These are phyloP conservation scores for Spinellus fusiger DNA, from an alignment of 192 early-diverging fungal genomes.

Conservation along the genomic window DNA sequence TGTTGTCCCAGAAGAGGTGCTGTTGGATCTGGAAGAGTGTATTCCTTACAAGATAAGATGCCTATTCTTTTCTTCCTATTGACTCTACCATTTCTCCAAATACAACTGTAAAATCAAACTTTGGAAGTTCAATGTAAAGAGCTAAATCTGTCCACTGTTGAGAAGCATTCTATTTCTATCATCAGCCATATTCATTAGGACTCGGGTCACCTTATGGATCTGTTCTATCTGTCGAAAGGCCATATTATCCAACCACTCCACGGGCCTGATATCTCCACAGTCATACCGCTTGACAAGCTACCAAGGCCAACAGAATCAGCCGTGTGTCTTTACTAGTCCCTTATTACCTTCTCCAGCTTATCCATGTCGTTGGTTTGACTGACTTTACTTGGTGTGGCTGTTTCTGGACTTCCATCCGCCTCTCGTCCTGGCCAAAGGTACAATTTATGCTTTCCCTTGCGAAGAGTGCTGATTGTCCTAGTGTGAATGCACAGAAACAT, in stretches of 20 bases:
- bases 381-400: constrained; percentile 52
- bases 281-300: constrained; percentile 78
- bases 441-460: constrained; percentile 80
- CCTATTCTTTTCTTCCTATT: not conserved
- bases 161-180: constrained; percentile 9
- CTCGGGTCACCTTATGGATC: constrained; percentile 56
- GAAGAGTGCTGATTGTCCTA: no score
- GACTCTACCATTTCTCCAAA: constrained; percentile 74
- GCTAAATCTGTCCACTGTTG: constrained; percentile 55
- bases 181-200: not conserved
- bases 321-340: constrained; percentile 1
- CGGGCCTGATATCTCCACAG: constrained; percentile 74
- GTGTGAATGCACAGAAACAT: no score
- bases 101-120: constrained; percentile 96
- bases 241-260: constrained; percentile 92
- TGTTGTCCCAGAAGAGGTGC: constrained; percentile 7
- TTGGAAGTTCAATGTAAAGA: constrained; percentile 86
- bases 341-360: constrained; percentile 73
- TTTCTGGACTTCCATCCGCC: constrained; percentile 53
- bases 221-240: constrained; percentile 85
- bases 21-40: constrained; percentile 31
- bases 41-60: constrained; percentile 42
- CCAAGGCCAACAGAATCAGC: not conserved
- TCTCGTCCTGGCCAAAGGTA: constrained; percentile 59
- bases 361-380: constrained; percentile 66